Base-by-base conservation (phyloP, 306 rosid species). In the Cucumis cinereus region DNA sequence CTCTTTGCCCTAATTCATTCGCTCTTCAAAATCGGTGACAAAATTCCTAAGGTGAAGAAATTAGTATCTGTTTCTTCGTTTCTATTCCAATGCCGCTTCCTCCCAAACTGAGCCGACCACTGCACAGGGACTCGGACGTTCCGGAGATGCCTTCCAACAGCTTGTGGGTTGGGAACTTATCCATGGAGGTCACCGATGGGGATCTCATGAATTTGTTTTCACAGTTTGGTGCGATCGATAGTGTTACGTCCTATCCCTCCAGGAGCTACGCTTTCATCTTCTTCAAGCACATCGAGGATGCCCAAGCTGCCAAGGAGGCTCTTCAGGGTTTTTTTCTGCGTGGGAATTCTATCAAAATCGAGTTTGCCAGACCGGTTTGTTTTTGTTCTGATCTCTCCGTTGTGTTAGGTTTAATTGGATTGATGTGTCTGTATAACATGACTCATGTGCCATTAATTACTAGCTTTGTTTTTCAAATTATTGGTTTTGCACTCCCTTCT, bases 341-440 rank as follows among this genome's bases (percentile, higher is more conserved):
- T 2, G 96, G 97, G 20, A 78, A 26, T 49, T 77, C 89, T 49
- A 54, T 93, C 77, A 93, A 91, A 77, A 93, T 93, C 72, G 98
- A 93, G 80, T 93, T 93, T 84, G 97, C 98, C 1, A 86, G 96
- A 85, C 97, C 98, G 97, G 98, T 93, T 93, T 79, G 98, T 93
- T 85, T 90, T 93, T 77, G 98, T 89, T 86, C 86, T 89, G 84
- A 79, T 87, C 88, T 81, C 77, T 82, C 77, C 76, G 79, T 81
- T 62, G 55, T 75, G 45, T 79, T 89, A 53, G 86, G 83, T 81
- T 84, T 81, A 45, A 77, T 52, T 78, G 53, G 62, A 79, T 56
- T 73, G 38, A 59, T 30, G 77, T 81, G 69, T 14, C 76, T 84
- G 79, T 45, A 77, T 85, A 70, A 79, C 53, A 70, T 72, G 47